Base-by-base conservation (phyloP, 257 asterid species). In the Solanum sejunctum region DNA sequence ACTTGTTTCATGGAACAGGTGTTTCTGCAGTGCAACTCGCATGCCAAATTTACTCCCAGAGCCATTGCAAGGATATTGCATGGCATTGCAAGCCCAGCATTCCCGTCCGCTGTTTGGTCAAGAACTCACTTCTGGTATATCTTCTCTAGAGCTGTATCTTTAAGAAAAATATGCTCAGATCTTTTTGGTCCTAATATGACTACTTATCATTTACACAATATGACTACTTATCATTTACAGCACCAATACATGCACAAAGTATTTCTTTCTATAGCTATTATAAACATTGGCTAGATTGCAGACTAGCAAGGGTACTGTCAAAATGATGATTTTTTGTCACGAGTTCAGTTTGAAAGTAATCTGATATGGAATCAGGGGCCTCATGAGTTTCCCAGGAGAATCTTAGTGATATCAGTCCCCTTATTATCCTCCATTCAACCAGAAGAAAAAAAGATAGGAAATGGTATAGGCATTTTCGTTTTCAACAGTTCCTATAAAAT, bases 51-150 rank as follows among this genome's bases (percentile, higher is more conserved):
- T 81, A 93, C 98, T 17, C 98, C 99, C 16, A 87, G 99, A 88
- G 99, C 99, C 11, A 87, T 96, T 78, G 98, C 98, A 66, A 94
- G 98, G 89, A 91, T 96, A 88, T 85, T 96, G 90, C 99, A 95
- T 82, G 98, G 99, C 39, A 93, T 96, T 77, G 87, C 89, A 57
- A 96, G 99, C 89, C 99, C 99, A 15, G 97, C 97, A 83, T 96
- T 93, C 82, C 96, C 97, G 85, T 86, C 97, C 80, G 87, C 96
- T 80, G 88, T 90, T 73, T 96, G 99, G 99, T 93, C 98, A 78
- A 94, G 89, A 94, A 93, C 97, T 81, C 99, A 95, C 93, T 95
- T 96, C 94, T 96, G 99, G 99, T 96, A 93, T 26, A 47, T 80
- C 84, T 41, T 32, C 70, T 66, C 58, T 70, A 85, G 63, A 60